Evolutionary conservation across 495 filamentous ascomycete species (phyloP).

Genomic region (Ramalina peruviana): DNA sequence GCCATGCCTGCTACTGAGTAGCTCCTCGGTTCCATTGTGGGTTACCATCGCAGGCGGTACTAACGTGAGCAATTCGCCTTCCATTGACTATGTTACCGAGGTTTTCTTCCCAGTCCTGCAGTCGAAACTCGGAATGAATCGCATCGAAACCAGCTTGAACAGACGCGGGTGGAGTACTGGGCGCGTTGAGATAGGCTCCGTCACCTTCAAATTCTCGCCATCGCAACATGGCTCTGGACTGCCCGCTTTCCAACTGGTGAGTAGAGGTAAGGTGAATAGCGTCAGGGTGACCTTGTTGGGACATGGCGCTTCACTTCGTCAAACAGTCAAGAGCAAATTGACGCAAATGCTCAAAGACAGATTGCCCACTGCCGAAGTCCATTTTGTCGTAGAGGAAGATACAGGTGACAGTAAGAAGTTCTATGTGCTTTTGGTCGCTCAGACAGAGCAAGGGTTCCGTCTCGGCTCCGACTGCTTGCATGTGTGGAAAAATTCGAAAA

Average conservation of each 20-base stretch:
- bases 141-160: conserved; percentile 39
- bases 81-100: conserved; percentile 63
- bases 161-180: conserved; percentile 57
- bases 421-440: conserved; percentile 62
- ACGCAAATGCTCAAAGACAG: conserved; percentile 3
- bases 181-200: conserved; percentile 37
- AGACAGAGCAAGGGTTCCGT: conserved; percentile 43
- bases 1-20: conserved; percentile 47
- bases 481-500: conserved; percentile 23
- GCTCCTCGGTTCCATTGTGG: conserved; percentile 14
- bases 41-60: conserved; percentile 64
- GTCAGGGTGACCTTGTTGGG: conserved; percentile 50
- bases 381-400: conserved; percentile 40
- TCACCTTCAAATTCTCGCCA: conserved; percentile 44
- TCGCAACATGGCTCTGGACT: conserved; percentile 30
- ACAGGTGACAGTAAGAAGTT: conserved; percentile 45
- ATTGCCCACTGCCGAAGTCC: conserved; percentile 32
- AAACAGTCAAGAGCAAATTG: conserved; percentile 4
- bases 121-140: conserved; percentile 43
- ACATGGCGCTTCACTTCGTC: conserved; percentile 19
- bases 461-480: conserved; percentile 55
- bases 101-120: conserved; percentile 58
- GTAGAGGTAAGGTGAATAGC: conserved; percentile 35
- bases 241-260: conserved; percentile 28
- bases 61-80: conserved; percentile 57